These are phyloP conservation scores for Evernia prunastri DNA, from an alignment of 495 filamentous ascomycete species.

Conservation along the genomic window DNA sequence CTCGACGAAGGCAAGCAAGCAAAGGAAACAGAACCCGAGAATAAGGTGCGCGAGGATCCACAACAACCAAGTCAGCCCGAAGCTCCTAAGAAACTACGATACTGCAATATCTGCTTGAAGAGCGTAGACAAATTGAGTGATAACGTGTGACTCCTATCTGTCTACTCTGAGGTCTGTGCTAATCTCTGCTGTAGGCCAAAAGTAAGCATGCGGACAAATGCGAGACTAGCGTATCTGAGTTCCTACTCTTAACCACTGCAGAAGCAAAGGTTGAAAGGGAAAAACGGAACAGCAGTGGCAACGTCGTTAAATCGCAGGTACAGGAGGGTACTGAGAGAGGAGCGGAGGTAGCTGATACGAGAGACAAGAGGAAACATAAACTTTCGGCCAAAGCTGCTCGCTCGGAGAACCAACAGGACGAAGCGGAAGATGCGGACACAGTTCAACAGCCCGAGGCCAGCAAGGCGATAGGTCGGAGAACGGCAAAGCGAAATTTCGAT, in stretches of 20 bases:
- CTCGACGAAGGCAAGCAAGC: not conserved
- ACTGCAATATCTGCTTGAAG: slow-evolving; percentile 7
- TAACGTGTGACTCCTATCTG: not conserved
- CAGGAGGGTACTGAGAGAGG: not conserved
- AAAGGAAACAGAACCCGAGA: not conserved
- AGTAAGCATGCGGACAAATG: slow-evolving; percentile 14
- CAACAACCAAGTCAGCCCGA: not conserved
- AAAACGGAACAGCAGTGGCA: not conserved
- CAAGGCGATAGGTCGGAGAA: not conserved
- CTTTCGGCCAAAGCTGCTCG: not conserved
- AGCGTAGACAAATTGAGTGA: slow-evolving; percentile 5
- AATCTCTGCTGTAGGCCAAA: not conserved
- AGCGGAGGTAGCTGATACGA: not conserved
- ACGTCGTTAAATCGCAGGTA: not conserved
- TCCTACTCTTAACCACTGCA: not conserved
- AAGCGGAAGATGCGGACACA: not conserved
- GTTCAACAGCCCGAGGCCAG: not conserved
- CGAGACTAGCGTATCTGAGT: not conserved
- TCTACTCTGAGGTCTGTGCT: not conserved
- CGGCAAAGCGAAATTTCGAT: not conserved
- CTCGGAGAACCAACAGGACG: not conserved
- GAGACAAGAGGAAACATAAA: not conserved
- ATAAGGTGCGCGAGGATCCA: not conserved
- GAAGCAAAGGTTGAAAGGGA: not conserved
- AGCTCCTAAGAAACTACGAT: not conserved